Percentiles rank a stretch among this genome's conserved stretches.
phyloP scores from a whole-genome alignment of 2,329 filamentous ascomycete genomes.

The Neonectria hederae region DNA sequence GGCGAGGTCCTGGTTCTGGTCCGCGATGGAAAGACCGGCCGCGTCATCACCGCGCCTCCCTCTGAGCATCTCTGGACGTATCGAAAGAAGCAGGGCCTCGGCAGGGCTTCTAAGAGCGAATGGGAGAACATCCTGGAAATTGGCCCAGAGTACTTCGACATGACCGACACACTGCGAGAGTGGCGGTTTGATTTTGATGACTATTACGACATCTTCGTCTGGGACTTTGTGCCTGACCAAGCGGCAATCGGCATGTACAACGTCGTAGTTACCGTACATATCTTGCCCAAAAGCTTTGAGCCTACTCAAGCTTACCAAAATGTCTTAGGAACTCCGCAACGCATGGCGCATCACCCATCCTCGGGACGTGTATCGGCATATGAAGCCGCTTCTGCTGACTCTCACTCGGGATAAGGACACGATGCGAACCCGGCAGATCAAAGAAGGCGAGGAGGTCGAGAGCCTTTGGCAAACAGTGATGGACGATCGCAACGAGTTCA shows the following conservation, averaged over 20 bases:
- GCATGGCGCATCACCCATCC: slow-evolving; percentile 39
- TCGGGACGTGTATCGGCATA: slow-evolving; percentile 37
- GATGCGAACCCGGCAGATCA: slow-evolving; percentile 39
- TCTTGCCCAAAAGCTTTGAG: too few species aligned
- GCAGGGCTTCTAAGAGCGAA: slow-evolving; percentile 42
- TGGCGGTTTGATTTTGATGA: slow-evolving; percentile 43
- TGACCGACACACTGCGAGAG: slow-evolving; percentile 37
- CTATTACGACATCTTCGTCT: slow-evolving; percentile 44
- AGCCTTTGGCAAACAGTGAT: slow-evolving; percentile 39
- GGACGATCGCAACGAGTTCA: slow-evolving; percentile 30
- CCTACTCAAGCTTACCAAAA: not conserved
- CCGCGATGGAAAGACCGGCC: slow-evolving; percentile 43
- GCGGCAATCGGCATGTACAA: slow-evolving; percentile 32
- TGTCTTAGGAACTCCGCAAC: slow-evolving; percentile 37
- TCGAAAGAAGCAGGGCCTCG: slow-evolving; percentile 37
- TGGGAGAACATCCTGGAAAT: slow-evolving; percentile 38
- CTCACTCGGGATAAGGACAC: slow-evolving; percentile 37
- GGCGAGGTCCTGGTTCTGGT: slow-evolving; percentile 43
- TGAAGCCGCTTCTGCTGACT: slow-evolving; percentile 33
- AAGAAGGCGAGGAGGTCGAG: slow-evolving; percentile 32
- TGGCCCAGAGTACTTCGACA: slow-evolving; percentile 37
- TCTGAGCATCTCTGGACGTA: slow-evolving; percentile 42
- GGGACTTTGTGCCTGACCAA: slow-evolving; percentile 40
- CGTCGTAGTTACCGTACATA: slow-evolving; percentile 26
- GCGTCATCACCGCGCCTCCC: slow-evolving; percentile 41